phyloP scores from a whole-genome alignment of 345 rosid genomes.

The Salix viminalis region DNA sequence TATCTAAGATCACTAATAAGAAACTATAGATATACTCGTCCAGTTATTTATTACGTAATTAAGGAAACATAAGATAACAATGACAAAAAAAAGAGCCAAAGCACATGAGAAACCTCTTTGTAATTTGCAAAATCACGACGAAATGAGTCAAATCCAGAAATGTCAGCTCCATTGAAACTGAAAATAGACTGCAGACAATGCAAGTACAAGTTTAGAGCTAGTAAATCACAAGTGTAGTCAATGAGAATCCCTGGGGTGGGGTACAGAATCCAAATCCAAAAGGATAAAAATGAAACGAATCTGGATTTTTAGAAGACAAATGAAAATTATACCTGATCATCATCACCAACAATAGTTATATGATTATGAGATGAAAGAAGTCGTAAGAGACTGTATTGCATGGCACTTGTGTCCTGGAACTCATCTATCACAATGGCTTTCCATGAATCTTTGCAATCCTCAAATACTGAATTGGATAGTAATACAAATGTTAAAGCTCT shows the following conservation, averaged over 20 bases:
- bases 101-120: conserved; percentile 60
- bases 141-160: conserved; percentile 87
- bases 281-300: not conserved
- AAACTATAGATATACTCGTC: not conserved
- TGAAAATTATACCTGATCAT: conserved; percentile 67
- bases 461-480: conserved; percentile 45
- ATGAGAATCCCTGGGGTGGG: not conserved
- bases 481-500: conserved; percentile 14
- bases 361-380: conserved; percentile 69
- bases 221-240: not conserved
- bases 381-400: conserved; percentile 69
- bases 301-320: conserved; percentile 1
- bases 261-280: not conserved
- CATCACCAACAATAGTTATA: conserved; percentile 87
- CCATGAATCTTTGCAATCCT: conserved; percentile 75
- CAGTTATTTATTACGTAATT: not conserved
- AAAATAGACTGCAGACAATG: conserved; percentile 71
- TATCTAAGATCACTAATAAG: not conserved
- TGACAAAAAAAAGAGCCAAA: not conserved
- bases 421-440: conserved; percentile 84
- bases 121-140: conserved; percentile 67
- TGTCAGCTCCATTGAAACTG: conserved; percentile 89
- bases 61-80: conserved; percentile 2
- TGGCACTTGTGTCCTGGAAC: conserved; percentile 93
- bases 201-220: not conserved